Percentiles rank a stretch among this genome's conserved stretches.
Evolutionary conservation across 768 basidiomycete species (phyloP).

Genomic region (Neoboletus subvelutipes): DNA sequence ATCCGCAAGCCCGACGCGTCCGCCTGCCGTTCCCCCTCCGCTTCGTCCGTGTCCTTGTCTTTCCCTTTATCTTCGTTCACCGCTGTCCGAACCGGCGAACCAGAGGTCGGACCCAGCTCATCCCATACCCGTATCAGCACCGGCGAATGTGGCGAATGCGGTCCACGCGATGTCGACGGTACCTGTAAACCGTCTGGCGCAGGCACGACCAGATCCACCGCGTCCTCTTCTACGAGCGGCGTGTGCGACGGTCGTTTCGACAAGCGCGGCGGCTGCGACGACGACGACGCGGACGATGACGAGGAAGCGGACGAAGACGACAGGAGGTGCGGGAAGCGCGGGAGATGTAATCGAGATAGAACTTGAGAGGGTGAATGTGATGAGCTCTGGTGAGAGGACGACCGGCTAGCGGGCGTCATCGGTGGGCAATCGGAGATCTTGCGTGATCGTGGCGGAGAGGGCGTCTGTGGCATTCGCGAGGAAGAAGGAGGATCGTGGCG

Average conservation of each 20-base stretch:
- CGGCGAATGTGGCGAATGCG: constrained; percentile 19
- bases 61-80: background rate
- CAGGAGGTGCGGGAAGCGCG: constrained; percentile 12
- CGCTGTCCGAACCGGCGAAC: background rate
- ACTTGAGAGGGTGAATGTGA: background rate
- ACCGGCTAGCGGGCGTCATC: constrained; percentile 3
- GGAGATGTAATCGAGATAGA: constrained; percentile 11
- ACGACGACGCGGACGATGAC: background rate
- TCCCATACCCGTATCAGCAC: constrained; percentile 30
- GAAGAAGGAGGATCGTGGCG: background rate
- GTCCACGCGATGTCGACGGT: constrained; percentile 17
- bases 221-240: constrained; percentile 51
- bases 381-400: constrained; percentile 11
- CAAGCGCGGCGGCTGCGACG: background rate
- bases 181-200: constrained; percentile 17
- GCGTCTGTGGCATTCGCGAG: background rate
- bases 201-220: constrained; percentile 80
- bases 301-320: background rate
- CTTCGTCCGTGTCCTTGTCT: background rate
- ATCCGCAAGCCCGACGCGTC: background rate
- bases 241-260: constrained; percentile 11
- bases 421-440: constrained; percentile 8
- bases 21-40: no score
- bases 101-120: background rate
- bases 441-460: constrained; percentile 12